Conservation (phyloP, 805 yeast genomes). For the Limtongozyma cylindracea region DNA sequence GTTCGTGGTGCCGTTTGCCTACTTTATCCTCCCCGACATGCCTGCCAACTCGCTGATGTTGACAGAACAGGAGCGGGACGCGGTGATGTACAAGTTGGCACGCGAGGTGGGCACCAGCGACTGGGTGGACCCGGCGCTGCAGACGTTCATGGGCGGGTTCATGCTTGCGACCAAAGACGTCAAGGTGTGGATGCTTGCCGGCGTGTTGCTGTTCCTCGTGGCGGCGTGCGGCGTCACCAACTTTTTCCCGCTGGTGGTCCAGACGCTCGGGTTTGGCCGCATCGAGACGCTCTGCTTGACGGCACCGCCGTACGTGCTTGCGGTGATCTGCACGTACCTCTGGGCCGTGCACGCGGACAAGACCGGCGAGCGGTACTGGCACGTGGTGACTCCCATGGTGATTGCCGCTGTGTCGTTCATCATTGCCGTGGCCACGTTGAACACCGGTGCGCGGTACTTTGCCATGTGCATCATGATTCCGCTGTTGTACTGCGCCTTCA, state of each 20-base stretch:
- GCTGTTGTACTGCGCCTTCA: conserved; percentile 25
- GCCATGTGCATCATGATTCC: conserved; percentile 37
- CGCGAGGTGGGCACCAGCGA: conserved; percentile 15
- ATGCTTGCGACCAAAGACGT: conserved; percentile 11
- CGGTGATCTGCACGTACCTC: conserved; percentile 20
- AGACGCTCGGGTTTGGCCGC: conserved; percentile 22
- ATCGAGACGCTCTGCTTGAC: conserved; percentile 27
- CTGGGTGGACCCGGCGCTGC: conserved; percentile 8
- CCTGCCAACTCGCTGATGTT: conserved; percentile 24
- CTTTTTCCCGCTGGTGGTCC: conserved; percentile 35
- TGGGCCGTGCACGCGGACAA: conserved; percentile 32
- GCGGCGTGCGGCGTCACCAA: conserved; percentile 37
- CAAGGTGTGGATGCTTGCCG: conserved; percentile 21
- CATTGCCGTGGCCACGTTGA: conserved; percentile 20
- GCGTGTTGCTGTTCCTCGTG: conserved; percentile 17
- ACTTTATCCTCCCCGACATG: conserved; percentile 22
- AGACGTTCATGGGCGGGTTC: conserved; percentile 13
- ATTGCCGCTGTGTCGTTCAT: conserved; percentile 18
- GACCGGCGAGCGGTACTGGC: conserved; percentile 27
- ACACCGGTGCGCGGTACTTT: conserved; percentile 30
- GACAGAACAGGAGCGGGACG: conserved; percentile 17
- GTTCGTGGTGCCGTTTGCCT: conserved; percentile 15
- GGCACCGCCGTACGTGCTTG: conserved; percentile 30
- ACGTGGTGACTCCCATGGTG: conserved; percentile 15
- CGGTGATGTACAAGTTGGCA: conserved; percentile 13